Base-by-base conservation (phyloP, 78 protist genomes). In the Dictyostelium intermedium region DNA sequence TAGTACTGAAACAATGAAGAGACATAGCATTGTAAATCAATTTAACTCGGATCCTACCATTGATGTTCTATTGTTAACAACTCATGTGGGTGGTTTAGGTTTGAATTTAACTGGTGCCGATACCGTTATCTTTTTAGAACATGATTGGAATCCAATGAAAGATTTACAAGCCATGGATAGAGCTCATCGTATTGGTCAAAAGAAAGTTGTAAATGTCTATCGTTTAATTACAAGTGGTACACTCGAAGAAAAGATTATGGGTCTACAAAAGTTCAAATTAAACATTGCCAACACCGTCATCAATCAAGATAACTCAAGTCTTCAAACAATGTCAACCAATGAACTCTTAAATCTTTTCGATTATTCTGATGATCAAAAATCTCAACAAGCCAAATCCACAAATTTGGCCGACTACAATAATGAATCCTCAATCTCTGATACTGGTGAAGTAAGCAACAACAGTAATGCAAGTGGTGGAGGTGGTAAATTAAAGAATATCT, bases 91-190 rank as follows among this genome's bases (percentile, higher is more conserved):
- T 23, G 99, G 99, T 23, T 95, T 98, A 20, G 99, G 99, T 56
- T 96, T 99, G 50, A 99, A 98, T 84, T 92, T 99, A 66, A 98
- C 99, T 2, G 97, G 98, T 35, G 99, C 99, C 2, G 99, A 99
- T 95, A 97, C 98, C 5, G 99, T 99, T 34, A 91, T 99, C 84
- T 98, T 99, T 82, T 16, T 95, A 34, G 99, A 99, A 76, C 99
- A 98, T 92, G 99, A 98, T 91, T 99, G 99, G 99, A 99, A 99
- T 87, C 99, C 99, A 66, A 89, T 60, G 95, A 83, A 91, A 30
- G 99, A 99, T 93, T 83, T 97, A 72, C 97, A 99, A 92, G 99
- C 99, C 35, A 97, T 98, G 99, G 99, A 98, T 61, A 96, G 99
- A 27, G 98, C 99, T 1, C 99, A 98, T 83, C 92, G 99, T 45